Base-by-base conservation (phyloP, 176 grass and related monocot species). In the Phragmites australis region DNA sequence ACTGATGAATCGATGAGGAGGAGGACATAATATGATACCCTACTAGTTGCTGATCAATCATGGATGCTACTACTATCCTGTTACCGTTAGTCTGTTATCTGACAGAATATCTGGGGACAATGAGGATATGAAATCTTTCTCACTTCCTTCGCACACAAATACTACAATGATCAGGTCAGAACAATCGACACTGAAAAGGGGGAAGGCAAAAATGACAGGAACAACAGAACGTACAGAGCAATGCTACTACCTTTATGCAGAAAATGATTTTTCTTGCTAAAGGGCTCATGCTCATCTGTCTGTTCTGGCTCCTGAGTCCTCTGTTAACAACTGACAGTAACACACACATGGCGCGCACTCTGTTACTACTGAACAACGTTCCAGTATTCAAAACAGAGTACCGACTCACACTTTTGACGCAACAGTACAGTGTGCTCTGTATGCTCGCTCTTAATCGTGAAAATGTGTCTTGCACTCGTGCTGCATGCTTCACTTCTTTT, bases 301-400 rank as follows among this genome's bases (percentile, higher is more conserved):
- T 10, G 50, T 10, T 21, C 11, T 29, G 27, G 15, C 48, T 40
- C 31, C 11, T 29, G 27, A 30, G 70, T 40, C 31, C 46, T 52
- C 29, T 34, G 69, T 52, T 51, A 72, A n/a, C 39, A 76, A 48
- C 12, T 62, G 50, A 7, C 23, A 44, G 15, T 1, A 42, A 19
- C 31, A 6, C 56, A 31, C 75, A 64, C 75, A 72, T 72, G 75
- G 46, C 44, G 18, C 55, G 32, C 75, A 85, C 75, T 18, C 6
- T 65, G 60, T 40, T 41, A 6, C 48, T 29, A 52, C 34, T 60
- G 15, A 19, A 51, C 14, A 61, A 39, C 22, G 21, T 70, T 70
- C 49, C 22, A 50, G 54, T 43, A 6, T 29, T 19, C 25, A 47
- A 62, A 78, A 78, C 83, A 50, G 53, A 70, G 31, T 14, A 44